phyloP scores from a whole-genome alignment of 495 filamentous ascomycete genomes.

The Elaphomyces granulatus region DNA sequence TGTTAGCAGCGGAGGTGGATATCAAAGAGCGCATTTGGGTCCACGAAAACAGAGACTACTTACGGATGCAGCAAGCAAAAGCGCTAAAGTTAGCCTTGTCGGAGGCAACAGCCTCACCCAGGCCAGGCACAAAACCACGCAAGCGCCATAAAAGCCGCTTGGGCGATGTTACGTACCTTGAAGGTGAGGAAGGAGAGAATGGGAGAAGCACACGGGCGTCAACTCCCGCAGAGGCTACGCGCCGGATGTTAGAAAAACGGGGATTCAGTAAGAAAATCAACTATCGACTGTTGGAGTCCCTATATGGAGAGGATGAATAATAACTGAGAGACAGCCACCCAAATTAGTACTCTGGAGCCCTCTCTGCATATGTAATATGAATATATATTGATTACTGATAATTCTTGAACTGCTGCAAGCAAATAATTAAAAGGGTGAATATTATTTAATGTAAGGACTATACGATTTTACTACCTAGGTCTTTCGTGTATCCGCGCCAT shows the following conservation, averaged over 20 bases:
- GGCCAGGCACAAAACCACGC: slow-evolving; percentile 20
- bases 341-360: too few species aligned
- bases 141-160: slow-evolving; percentile 34
- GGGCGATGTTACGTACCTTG: slow-evolving; percentile 36
- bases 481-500: too few species aligned
- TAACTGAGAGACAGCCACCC: too few species aligned
- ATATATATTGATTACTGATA: too few species aligned
- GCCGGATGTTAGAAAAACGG: slow-evolving; percentile 55
- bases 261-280: slow-evolving; percentile 72
- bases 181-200: slow-evolving; percentile 28
- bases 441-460: too few species aligned
- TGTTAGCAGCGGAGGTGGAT: slow-evolving; percentile 51
- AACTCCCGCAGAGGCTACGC: slow-evolving; percentile 57
- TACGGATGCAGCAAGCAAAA: slow-evolving; percentile 70
- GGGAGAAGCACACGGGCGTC: slow-evolving; percentile 26
- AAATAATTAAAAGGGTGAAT: too few species aligned
- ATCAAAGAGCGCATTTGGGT: slow-evolving; percentile 86
- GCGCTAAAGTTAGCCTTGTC: slow-evolving; percentile 47
- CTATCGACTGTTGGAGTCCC: slow-evolving; percentile 49
- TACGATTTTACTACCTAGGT: too few species aligned
- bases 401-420: too few species aligned
- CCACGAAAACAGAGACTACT: slow-evolving; percentile 81
- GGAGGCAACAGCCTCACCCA: slow-evolving; percentile 21
- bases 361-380: too few species aligned
- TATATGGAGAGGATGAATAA: slow-evolving; percentile 30